Evolutionary conservation across 257 asterid genomes (phyloP), one percentile per base, ranked within the genome.

Genomic region (Solanum neorickii): DNA sequence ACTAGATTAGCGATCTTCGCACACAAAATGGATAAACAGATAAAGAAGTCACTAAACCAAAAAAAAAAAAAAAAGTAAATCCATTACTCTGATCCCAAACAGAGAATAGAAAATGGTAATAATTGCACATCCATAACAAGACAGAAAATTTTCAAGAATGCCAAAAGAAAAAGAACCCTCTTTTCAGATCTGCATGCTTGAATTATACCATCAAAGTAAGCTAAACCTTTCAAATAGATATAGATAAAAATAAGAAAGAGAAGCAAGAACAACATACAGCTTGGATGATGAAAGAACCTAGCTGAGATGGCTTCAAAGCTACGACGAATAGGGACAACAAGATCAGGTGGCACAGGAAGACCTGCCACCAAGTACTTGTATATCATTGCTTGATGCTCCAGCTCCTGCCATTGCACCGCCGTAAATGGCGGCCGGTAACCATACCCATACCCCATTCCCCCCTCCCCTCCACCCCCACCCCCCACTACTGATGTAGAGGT

Each of bases 341-440:
- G 98, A 90, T 96, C 98, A 1, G 98, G 96, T 37, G 99, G 98
- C 70, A 96, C 94, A 1, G 98, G 98, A 84, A 96, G 44, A 56
- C 98, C 99, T 86, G 98, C 98, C 80, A 92, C 91, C 47, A 96
- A 91, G 89, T 96, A 96, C 93, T 96, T 96, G 80, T 96, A 96
- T 83, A 96, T 94, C 98, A 95, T 96, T 78, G 99, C 98, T 92
- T 96, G 99, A 86, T 94, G 98, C 89, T 95, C 98, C 93, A 96
- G 95, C 91, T 96, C 99, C 92, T 96, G 99, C 98, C 99, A 94
- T 87, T 96, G 98, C 88, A 93, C 95, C 29, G 99, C 96, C 31
- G 98, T 96, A 86, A 96, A 95, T 13, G 98, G 98, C 35, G 97
- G 93, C 89, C 91, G 86, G 88, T 94, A 95, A 42, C 92, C 94